Evolutionary conservation across 1,139 yeast genomes (phyloP).

Genomic region (Saccharomyces hybrid): DNA sequence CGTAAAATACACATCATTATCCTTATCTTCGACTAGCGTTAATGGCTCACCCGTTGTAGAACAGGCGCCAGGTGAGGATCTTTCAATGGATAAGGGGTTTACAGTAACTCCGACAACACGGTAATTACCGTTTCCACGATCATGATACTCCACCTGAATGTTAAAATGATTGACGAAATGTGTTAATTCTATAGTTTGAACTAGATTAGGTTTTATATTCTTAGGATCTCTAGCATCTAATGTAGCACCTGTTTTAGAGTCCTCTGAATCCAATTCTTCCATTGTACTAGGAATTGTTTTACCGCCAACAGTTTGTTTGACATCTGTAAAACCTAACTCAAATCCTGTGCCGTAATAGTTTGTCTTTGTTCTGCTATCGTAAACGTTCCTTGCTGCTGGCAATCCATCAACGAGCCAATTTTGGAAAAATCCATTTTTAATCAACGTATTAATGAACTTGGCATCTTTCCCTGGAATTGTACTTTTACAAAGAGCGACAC

Average conservation of each 20-base stretch:
- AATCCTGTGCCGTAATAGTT: slow-evolving; percentile 75
- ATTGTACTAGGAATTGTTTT: slow-evolving; percentile 1
- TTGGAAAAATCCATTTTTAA: slow-evolving; percentile 74
- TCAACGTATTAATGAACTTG: slow-evolving; percentile 64
- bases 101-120: slow-evolving; percentile 91
- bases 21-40: slow-evolving; percentile 34
- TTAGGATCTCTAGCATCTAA: slow-evolving; percentile 7
- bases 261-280: slow-evolving; percentile 1
- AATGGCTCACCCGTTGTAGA: slow-evolving; percentile 37
- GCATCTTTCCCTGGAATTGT: slow-evolving; percentile 58
- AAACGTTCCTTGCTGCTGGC: slow-evolving; percentile 67
- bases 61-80: slow-evolving; percentile 35
- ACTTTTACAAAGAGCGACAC: slow-evolving; percentile 55
- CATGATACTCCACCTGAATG: slow-evolving; percentile 72
- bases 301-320: slow-evolving; percentile 12
- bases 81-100: slow-evolving; percentile 55
- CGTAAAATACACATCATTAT: slow-evolving; percentile 45
- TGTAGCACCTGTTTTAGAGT: not conserved
- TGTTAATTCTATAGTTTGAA: slow-evolving; percentile 30
- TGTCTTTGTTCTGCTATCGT: slow-evolving; percentile 49
- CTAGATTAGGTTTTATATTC: slow-evolving; percentile 9
- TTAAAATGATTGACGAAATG: slow-evolving; percentile 75
- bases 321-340: slow-evolving; percentile 60
- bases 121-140: slow-evolving; percentile 55
- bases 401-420: slow-evolving; percentile 94